Evolutionary conservation across 306 rosid species (phyloP).

Genomic region (Arachis hypogaea): DNA sequence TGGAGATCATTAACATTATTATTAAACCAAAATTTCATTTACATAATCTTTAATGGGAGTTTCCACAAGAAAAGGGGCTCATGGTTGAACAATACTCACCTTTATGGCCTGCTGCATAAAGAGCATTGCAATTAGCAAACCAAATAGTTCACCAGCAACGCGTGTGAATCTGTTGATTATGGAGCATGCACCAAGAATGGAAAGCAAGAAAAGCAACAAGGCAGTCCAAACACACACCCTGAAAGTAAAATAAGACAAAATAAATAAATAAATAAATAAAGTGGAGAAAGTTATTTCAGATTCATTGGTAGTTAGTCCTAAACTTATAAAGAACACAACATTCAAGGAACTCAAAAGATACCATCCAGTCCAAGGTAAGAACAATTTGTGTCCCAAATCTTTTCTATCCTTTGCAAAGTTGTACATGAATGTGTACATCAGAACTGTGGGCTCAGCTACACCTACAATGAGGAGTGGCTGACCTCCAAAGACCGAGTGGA

Average conservation of each 20-base stretch:
- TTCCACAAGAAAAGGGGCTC: constrained; percentile 10
- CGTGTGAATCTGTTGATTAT: constrained; percentile 93
- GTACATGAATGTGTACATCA: constrained; percentile 94
- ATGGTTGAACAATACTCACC: constrained; percentile 52
- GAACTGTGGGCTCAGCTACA: constrained; percentile 96
- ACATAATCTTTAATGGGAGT: constrained; percentile 20
- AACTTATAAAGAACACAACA: neutral
- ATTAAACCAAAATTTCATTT: constrained; percentile 25
- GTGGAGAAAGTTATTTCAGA: constrained; percentile 31
- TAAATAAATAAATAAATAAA: neutral
- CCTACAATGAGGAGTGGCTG: constrained; percentile 97
- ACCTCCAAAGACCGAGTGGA: constrained; percentile 91
- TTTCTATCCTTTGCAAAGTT: constrained; percentile 82
- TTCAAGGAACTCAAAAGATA: constrained; percentile 44
- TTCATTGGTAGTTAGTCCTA: constrained; percentile 30
- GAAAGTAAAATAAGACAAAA: constrained; percentile 19
- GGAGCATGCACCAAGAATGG: constrained; percentile 91
- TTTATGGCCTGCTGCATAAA: constrained; percentile 97
- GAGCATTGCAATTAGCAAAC: constrained; percentile 91
- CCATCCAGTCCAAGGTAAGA: constrained; percentile 98
- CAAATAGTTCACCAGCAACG: constrained; percentile 93
- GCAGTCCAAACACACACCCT: constrained; percentile 99
- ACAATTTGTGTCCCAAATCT: constrained; percentile 86
- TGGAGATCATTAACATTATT: constrained; percentile 32
- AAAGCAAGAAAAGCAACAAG: constrained; percentile 81